A percentile compares a stretch with the other conserved stretches of the same genome.
phyloP scores from a whole-genome alignment of 2,329 filamentous ascomycete genomes.

The Fusarium sarcochroum region DNA sequence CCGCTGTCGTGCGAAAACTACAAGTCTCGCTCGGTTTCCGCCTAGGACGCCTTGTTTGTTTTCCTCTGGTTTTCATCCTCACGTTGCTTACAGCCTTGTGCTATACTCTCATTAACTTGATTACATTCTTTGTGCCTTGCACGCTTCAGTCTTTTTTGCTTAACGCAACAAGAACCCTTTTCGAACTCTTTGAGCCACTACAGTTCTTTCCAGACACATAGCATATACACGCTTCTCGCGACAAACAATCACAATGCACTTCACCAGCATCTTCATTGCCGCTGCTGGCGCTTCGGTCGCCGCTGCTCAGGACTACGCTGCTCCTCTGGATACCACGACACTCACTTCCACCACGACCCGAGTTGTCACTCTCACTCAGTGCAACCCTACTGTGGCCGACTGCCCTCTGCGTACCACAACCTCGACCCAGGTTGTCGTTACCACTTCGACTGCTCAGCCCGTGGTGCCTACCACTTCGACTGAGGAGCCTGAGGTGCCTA shows the following conservation, averaged over 20 bases:
- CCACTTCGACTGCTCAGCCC: constrained; percentile 45
- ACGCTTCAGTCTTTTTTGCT: constrained; percentile 35
- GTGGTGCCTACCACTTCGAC: constrained; percentile 43
- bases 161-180: constrained; percentile 28
- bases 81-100: constrained; percentile 37
- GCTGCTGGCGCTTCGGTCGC: constrained; percentile 58
- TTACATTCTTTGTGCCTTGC: constrained; percentile 37
- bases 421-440: constrained; percentile 41
- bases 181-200: constrained; percentile 23
- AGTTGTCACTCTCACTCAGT: constrained; percentile 63
- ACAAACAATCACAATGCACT: constrained; percentile 60
- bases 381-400: constrained; percentile 54
- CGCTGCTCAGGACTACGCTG: constrained; percentile 48
- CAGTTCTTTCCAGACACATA: constrained; percentile 23
- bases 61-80: constrained; percentile 22
- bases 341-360: constrained; percentile 61
- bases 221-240: constrained; percentile 13
- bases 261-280: constrained; percentile 59
- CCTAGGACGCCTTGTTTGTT: constrained; percentile 21
- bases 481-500: constrained; percentile 30
- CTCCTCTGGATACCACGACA: constrained; percentile 52
- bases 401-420: constrained; percentile 43
- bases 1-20: constrained; percentile 46
- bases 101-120: constrained; percentile 40
- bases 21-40: constrained; percentile 45